phyloP scores from a whole-genome alignment of 2,329 filamentous ascomycete genomes.

The Clonostachys solani region DNA sequence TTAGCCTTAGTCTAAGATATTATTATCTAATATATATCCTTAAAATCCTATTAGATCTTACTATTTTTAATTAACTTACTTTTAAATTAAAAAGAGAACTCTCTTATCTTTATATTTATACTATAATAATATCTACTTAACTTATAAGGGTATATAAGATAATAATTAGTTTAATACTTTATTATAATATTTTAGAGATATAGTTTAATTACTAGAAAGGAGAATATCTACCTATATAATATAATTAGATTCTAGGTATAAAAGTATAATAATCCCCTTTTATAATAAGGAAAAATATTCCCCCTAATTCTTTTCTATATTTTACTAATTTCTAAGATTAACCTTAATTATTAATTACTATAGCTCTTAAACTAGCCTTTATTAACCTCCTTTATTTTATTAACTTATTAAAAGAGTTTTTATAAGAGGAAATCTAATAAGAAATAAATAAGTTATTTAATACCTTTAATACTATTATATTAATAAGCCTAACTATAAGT shows the following conservation, averaged over 20 bases:
- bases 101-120: constrained; percentile 25
- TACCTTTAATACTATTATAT: background rate
- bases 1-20: constrained; percentile 2
- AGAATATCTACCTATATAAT: background rate
- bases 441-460: background rate
- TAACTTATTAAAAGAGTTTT: background rate
- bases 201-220: background rate
- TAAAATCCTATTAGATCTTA: constrained; percentile 15
- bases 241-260: background rate
- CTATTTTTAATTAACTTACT: constrained; percentile 1
- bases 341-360: background rate
- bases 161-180: background rate
- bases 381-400: too few relatives aligned
- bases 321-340: background rate
- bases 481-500: background rate
- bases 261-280: background rate
- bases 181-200: background rate
- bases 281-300: background rate
- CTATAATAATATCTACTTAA: background rate
- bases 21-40: constrained; percentile 7
- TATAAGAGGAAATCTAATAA: background rate
- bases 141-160: background rate
- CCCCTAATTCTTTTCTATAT: background rate
- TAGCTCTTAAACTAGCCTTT: background rate
- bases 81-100: constrained; percentile 19